Evolutionary conservation across 176 grass and related monocot species (phyloP).

Genomic region (Pontederia paniculata): DNA sequence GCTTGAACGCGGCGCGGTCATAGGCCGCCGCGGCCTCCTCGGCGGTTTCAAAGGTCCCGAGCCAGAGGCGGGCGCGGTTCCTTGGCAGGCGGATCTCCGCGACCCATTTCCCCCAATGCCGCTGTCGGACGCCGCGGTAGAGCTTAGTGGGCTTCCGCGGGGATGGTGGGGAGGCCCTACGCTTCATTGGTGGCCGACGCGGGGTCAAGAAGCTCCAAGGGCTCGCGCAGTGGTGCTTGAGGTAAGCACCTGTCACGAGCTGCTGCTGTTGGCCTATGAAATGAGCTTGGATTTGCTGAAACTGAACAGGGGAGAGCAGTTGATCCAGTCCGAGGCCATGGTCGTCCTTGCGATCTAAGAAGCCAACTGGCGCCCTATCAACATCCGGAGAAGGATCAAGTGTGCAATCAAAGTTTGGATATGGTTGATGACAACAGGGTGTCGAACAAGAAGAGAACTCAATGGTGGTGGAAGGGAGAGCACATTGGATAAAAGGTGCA

Average conservation of each 20-base stretch:
- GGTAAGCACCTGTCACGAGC: neutral
- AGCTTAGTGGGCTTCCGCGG: neutral
- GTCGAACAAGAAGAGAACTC: neutral
- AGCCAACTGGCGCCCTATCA: neutral
- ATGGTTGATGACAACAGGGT: neutral
- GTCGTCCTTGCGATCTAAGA: neutral
- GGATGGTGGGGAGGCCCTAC: neutral
- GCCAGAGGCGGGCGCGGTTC: too few relatives aligned
- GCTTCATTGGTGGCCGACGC: neutral
- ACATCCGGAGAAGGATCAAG: neutral
- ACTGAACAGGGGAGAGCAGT: neutral
- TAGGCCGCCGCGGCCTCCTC: too few relatives aligned
- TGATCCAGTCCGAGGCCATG: too few relatives aligned
- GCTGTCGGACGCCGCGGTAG: too few relatives aligned
- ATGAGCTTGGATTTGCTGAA: too few relatives aligned
- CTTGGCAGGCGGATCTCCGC: too few relatives aligned
- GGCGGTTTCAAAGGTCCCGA: too few relatives aligned
- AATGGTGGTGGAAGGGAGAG: too few relatives aligned
- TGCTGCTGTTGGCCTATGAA: neutral
- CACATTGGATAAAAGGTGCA: neutral
- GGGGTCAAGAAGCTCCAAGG: neutral
- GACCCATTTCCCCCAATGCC: too few relatives aligned
- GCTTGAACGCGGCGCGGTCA: constrained; percentile 61
- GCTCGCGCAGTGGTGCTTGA: neutral
- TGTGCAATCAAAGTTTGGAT: neutral